phyloP scores from a whole-genome alignment of 2,329 filamentous ascomycete genomes.

The Arachnomyces sp. region DNA sequence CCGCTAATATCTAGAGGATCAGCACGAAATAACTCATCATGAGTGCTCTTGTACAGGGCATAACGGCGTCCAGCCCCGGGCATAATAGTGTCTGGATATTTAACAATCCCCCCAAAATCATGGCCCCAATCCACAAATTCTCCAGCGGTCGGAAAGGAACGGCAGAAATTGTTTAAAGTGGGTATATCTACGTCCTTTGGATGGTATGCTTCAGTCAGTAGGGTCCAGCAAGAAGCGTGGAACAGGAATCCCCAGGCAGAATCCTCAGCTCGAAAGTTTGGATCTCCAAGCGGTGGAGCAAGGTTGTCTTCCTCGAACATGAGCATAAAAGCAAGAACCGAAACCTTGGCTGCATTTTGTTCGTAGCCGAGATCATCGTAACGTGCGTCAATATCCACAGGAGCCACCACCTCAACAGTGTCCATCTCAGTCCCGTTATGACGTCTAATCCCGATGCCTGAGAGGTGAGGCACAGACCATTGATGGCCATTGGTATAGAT shows the following conservation, averaged over 20 bases:
- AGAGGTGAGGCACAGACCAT: not conserved
- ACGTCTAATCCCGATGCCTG: not conserved
- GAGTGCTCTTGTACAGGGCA: not conserved
- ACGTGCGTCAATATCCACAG: not conserved
- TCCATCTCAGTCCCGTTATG: not conserved
- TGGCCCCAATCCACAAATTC: too few relatives aligned
- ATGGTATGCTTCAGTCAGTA: not conserved
- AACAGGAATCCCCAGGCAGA: not conserved
- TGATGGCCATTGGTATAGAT: not conserved
- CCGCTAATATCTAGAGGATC: not conserved
- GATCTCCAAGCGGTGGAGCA: not conserved
- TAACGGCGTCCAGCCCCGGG: not conserved
- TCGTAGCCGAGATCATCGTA: not conserved
- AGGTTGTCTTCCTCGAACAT: not conserved
- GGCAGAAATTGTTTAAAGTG: conserved; percentile 1
- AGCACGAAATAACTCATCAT: not conserved
- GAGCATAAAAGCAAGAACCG: not conserved
- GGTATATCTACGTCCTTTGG: not conserved
- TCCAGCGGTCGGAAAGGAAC: not conserved
- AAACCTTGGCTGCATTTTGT: too few relatives aligned
- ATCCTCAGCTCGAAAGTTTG: not conserved
- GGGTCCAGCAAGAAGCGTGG: conserved; percentile 1
- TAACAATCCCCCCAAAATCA: conserved; percentile 1
- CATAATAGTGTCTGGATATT: not conserved
- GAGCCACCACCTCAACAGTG: not conserved